A percentile compares a stretch with the other conserved stretches of the same genome.
Evolutionary conservation across 192 early-diverging fungal genomes (phyloP).

Genomic region (Physocladia obscura): DNA sequence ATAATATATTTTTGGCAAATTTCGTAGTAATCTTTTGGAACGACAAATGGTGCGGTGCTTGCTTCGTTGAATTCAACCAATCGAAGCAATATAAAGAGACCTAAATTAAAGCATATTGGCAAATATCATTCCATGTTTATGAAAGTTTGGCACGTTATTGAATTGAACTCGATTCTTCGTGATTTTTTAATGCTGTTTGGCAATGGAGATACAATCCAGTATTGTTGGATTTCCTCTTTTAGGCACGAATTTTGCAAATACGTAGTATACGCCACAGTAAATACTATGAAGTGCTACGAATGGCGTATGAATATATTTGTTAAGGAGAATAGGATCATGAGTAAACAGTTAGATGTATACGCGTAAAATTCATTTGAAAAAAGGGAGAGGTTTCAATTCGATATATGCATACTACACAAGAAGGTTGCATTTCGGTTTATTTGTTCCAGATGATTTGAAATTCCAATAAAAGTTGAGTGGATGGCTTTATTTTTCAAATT

Average conservation of each 20-base stretch:
- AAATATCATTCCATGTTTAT: slow-evolving; percentile 46
- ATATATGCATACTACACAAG: slow-evolving; percentile 37
- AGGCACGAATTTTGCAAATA: slow-evolving; percentile 35
- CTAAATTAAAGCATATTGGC: too few relatives aligned
- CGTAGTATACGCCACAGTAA: slow-evolving; percentile 46
- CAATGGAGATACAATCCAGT: slow-evolving; percentile 14
- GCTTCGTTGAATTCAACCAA: too few relatives aligned
- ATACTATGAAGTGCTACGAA: slow-evolving; percentile 38
- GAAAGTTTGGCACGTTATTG: slow-evolving; percentile 44
- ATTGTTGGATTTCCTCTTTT: slow-evolving; percentile 47
- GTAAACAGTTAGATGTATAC: background rate
- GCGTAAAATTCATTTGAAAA: background rate
- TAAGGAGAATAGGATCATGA: background rate
- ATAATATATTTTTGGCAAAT: too few relatives aligned
- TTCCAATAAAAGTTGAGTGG: background rate
- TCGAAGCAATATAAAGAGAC: too few relatives aligned
- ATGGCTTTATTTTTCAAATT: background rate
- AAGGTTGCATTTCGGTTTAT: slow-evolving; percentile 2
- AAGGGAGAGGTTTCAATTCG: slow-evolving; percentile 15
- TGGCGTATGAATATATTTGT: background rate
- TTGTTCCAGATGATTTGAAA: background rate
- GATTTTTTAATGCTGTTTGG: slow-evolving; percentile 33
- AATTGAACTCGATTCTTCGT: slow-evolving; percentile 39
- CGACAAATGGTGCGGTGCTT: too few relatives aligned
- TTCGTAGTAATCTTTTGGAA: too few relatives aligned